A percentile compares a stretch with the other conserved stretches of the same genome.
phyloP scores from a whole-genome alignment of 1,284 basidiomycete species.

The Naganishia cerealis region DNA sequence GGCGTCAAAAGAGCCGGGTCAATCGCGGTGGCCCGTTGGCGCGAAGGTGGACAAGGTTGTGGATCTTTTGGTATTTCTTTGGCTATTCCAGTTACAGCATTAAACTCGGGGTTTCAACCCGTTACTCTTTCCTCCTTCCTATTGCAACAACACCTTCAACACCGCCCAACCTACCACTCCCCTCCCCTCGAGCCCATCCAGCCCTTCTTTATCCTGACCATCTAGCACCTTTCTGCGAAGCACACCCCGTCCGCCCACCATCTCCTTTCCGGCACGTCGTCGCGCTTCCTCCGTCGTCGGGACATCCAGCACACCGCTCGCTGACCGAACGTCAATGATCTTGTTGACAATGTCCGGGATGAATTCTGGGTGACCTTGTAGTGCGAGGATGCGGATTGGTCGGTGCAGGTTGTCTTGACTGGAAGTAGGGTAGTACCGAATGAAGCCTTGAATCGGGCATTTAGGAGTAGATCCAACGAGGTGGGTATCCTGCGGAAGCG shows the following conservation, averaged over 20 bases:
- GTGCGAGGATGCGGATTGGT: constrained; percentile 46
- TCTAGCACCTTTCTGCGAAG: neutral
- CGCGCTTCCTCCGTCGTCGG: constrained; percentile 51
- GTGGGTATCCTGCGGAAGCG: constrained; percentile 54
- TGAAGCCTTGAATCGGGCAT: constrained; percentile 57
- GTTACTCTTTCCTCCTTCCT: constrained; percentile 6
- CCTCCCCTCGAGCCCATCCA: constrained; percentile 55
- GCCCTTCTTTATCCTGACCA: constrained; percentile 35
- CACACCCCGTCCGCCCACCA: constrained; percentile 49
- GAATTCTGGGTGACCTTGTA: constrained; percentile 60
- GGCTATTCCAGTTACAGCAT: too few relatives aligned
- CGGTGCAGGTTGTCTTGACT: constrained; percentile 39
- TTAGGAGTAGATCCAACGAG: constrained; percentile 54
- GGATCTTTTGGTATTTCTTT: too few relatives aligned
- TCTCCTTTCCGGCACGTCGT: constrained; percentile 45
- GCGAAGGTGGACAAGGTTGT: too few relatives aligned
- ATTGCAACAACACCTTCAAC: constrained; percentile 55
- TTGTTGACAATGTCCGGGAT: constrained; percentile 56
- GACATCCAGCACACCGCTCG: constrained; percentile 53
- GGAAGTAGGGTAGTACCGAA: constrained; percentile 52
- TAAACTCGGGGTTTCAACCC: too few relatives aligned
- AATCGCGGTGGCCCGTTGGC: too few relatives aligned
- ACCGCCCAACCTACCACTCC: constrained; percentile 56
- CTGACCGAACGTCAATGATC: constrained; percentile 54
- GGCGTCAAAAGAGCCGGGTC: too few relatives aligned